phyloP scores from a whole-genome alignment of 2,329 filamentous ascomycete genomes.

The Aschersonia sp. region DNA sequence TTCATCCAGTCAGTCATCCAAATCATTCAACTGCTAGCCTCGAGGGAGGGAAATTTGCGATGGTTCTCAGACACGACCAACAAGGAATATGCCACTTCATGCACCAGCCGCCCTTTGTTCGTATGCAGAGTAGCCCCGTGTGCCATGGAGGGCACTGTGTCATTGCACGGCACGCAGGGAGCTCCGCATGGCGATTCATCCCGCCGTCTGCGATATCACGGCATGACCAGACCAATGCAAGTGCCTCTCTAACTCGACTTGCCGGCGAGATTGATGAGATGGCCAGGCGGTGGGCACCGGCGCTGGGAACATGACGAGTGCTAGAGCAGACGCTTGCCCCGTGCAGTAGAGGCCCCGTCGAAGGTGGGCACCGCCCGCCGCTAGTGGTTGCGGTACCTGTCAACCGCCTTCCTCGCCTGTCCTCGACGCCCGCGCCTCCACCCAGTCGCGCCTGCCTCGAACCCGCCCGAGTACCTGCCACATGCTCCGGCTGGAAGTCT shows the following conservation, averaged over 20 bases:
- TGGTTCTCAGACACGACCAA: neutral
- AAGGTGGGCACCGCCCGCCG: too few relatives aligned
- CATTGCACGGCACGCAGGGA: neutral
- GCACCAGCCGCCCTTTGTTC: neutral
- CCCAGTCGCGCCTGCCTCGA: too few relatives aligned
- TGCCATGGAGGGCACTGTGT: neutral
- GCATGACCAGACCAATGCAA: neutral
- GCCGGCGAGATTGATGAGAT: slow-evolving; percentile 11
- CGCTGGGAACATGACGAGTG: slow-evolving; percentile 1
- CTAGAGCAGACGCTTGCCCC: neutral
- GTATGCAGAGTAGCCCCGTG: neutral
- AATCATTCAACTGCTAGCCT: neutral
- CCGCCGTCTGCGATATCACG: neutral
- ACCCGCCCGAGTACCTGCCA: too few relatives aligned
- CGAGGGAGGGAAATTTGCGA: slow-evolving; percentile 4
- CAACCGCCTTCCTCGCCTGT: too few relatives aligned
- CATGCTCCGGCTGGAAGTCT: too few relatives aligned
- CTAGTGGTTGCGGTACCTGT: too few relatives aligned
- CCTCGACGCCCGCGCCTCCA: too few relatives aligned
- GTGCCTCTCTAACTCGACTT: slow-evolving; percentile 1
- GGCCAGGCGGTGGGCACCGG: slow-evolving; percentile 2
- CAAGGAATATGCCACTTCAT: neutral
- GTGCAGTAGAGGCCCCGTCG: too few relatives aligned
- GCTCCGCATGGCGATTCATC: neutral
- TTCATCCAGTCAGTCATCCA: neutral